Evolutionary conservation across 352 stramenopile genomes (phyloP).

Genomic region (Pythium grandisporangium): DNA sequence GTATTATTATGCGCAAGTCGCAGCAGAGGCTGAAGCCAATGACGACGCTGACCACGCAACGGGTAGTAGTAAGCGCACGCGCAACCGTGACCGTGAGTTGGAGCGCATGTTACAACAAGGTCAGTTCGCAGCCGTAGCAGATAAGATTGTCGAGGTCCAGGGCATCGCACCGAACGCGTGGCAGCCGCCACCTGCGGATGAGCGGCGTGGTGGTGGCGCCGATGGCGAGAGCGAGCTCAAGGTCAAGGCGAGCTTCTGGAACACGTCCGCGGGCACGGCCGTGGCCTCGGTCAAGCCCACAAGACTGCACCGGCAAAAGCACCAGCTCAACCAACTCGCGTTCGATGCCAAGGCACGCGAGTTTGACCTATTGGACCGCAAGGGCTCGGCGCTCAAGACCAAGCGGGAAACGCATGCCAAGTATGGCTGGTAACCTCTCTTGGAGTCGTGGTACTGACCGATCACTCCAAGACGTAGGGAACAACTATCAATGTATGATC

Average conservation of each 20-base stretch:
- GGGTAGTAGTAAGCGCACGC: constrained; percentile 35
- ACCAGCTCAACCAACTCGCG: constrained; percentile 76
- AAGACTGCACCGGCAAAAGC: constrained; percentile 67
- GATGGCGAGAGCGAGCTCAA: constrained; percentile 45
- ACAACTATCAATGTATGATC: too few relatives aligned
- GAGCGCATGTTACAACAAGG: constrained; percentile 62
- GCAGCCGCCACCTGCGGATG: constrained; percentile 34
- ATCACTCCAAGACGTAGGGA: too few relatives aligned
- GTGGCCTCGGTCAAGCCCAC: constrained; percentile 55
- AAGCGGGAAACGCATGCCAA: constrained; percentile 75
- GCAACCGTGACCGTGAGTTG: constrained; percentile 54
- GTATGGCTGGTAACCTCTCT: constrained; percentile 56
- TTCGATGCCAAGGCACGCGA: constrained; percentile 71
- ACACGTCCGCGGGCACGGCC: constrained; percentile 31
- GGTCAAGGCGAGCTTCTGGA: constrained; percentile 70
- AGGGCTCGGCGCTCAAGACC: constrained; percentile 53
- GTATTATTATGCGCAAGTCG: constrained; percentile 11
- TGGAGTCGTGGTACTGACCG: too few relatives aligned
- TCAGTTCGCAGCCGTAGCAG: constrained; percentile 44
- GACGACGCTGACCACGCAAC: neutral
- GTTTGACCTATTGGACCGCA: constrained; percentile 61
- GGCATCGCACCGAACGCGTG: constrained; percentile 36
- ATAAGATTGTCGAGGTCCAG: constrained; percentile 58
- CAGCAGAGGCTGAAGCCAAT: constrained; percentile 23
- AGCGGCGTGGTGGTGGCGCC: constrained; percentile 8